A percentile compares a stretch with the other conserved stretches of the same genome.
Evolutionary conservation across 2,329 filamentous ascomycete species (phyloP).

Genomic region (Sclerotinia nivalis): DNA sequence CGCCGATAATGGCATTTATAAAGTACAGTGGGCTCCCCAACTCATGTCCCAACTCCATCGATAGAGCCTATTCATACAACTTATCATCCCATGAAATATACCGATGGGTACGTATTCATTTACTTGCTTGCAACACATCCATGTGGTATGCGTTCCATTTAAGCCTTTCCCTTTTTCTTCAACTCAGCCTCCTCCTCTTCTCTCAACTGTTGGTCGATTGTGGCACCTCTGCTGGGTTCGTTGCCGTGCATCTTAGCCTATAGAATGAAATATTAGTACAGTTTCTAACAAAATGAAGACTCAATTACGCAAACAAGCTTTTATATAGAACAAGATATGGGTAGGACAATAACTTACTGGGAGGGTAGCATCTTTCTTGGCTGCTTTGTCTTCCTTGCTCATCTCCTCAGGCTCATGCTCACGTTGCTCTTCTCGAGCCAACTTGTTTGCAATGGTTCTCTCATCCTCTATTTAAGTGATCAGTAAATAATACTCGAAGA

Average conservation of each 20-base stretch:
- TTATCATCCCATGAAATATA: constrained; percentile 14
- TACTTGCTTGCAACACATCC: constrained; percentile 4
- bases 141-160: constrained; percentile 23
- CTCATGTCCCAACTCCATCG: constrained; percentile 1
- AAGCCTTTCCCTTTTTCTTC: constrained; percentile 57
- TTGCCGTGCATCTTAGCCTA: constrained; percentile 68
- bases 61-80: background rate
- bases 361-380: constrained; percentile 56
- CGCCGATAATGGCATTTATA: constrained; percentile 11
- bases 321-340: background rate
- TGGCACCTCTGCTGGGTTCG: constrained; percentile 69
- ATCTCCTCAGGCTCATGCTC: constrained; percentile 49
- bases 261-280: background rate
- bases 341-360: constrained; percentile 47
- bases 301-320: background rate
- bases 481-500: constrained; percentile 12
- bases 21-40: constrained; percentile 4
- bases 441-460: constrained; percentile 69
- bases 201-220: constrained; percentile 68
- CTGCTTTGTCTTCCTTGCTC: constrained; percentile 33
- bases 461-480: constrained; percentile 59
- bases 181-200: constrained; percentile 67
- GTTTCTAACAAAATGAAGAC: background rate
- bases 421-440: constrained; percentile 58
- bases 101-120: background rate